Percentiles rank a stretch among this genome's conserved stretches.
These are phyloP conservation scores for Pilaira anomala DNA, from an alignment of 192 early-diverging fungal genomes.

Conservation along the genomic window DNA sequence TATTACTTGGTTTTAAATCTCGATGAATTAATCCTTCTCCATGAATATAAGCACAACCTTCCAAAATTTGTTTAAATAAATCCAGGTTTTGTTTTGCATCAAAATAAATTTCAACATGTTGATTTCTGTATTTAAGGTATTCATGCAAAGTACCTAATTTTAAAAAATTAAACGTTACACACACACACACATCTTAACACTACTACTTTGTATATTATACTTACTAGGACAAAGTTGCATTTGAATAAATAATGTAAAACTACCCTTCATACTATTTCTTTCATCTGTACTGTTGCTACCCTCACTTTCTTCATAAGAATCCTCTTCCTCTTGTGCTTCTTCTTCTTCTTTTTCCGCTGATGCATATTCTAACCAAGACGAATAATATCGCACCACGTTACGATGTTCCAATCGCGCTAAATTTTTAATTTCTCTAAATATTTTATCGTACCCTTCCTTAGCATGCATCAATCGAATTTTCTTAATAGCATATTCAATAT, in stretches of 20 bases:
- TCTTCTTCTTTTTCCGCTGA: constrained; percentile 35
- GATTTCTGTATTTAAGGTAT: constrained; percentile 44
- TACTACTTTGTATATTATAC: neutral
- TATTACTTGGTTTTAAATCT: constrained; percentile 70
- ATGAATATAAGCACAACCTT: constrained; percentile 76
- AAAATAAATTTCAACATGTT: constrained; percentile 11
- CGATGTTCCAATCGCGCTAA: constrained; percentile 82
- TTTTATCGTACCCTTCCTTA: constrained; percentile 50
- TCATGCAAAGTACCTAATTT: constrained; percentile 54
- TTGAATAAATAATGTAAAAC: constrained; percentile 63
- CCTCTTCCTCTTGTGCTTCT: constrained; percentile 19
- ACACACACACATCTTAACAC: neutral
- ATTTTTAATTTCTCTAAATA: constrained; percentile 89
- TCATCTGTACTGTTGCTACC: constrained; percentile 9
- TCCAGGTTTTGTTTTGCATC: constrained; percentile 26
- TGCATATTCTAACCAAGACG: constrained; percentile 80
- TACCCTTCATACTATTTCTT: constrained; percentile 8
- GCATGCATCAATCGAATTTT: constrained; percentile 61
- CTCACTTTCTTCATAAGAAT: constrained; percentile 12
- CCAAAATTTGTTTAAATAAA: constrained; percentile 71
- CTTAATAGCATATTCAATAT: constrained; percentile 90
- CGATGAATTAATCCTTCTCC: constrained; percentile 68
- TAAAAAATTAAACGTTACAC: neutral
- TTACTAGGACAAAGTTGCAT: constrained; percentile 86
- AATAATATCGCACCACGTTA: constrained; percentile 91